phyloP scores from a whole-genome alignment of 805 yeast genomes.

The Barnettozyma sucrosica region DNA sequence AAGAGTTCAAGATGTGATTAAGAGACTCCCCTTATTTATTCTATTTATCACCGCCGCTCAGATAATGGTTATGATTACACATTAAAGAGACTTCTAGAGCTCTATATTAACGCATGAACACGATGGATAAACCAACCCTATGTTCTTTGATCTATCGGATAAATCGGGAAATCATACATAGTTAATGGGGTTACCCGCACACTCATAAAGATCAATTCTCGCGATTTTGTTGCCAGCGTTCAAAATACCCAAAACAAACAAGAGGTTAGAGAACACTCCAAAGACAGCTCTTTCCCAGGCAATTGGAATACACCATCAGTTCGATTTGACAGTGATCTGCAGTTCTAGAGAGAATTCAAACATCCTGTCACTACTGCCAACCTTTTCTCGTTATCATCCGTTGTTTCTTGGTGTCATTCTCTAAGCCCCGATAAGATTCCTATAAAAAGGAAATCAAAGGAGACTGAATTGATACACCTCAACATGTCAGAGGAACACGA shows the following conservation, averaged over 20 bases:
- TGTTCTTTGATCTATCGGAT: neutral
- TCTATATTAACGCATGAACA: too few species aligned
- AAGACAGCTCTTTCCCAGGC: neutral
- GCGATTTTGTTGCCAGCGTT: neutral
- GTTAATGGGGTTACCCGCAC: neutral
- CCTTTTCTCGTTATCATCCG: neutral
- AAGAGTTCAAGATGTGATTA: constrained; percentile 15
- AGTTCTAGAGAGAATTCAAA: neutral
- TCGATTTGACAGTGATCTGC: neutral
- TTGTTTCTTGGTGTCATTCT: neutral
- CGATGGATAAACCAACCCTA: too few species aligned
- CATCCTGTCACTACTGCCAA: neutral
- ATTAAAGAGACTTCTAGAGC: neutral
- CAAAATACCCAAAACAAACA: neutral
- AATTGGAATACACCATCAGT: neutral
- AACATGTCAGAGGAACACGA: constrained; percentile 1
- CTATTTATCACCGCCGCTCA: neutral
- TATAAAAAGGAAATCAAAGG: too few species aligned
- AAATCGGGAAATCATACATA: neutral
- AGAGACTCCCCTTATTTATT: neutral
- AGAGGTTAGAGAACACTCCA: neutral
- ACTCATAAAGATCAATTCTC: neutral
- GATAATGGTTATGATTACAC: neutral
- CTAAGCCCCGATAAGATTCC: constrained; percentile 10
- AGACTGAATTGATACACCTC: neutral